Base-by-base conservation (phyloP, 352 stramenopile genomes). In the Saprolegnia parasitica region DNA sequence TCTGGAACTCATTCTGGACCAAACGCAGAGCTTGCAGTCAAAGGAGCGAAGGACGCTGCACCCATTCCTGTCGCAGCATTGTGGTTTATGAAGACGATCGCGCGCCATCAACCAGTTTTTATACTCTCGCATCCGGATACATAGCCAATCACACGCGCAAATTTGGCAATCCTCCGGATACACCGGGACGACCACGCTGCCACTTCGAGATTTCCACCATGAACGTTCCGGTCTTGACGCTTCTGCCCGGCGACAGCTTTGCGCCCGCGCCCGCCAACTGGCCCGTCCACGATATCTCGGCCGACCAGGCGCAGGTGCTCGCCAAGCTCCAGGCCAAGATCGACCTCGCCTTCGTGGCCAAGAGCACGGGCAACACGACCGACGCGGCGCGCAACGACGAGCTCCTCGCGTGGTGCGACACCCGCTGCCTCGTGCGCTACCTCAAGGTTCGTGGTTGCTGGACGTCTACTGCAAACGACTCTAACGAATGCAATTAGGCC, bases 391-490 rank as follows among this genome's bases (percentile, higher is more conserved):
- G 52, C 35, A 60, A 60, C 35, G 13, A 20, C 13, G 52, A 60
- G 20, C 35, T 60, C 24, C n/a, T 60, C 13, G 52, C 52, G 11
- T 60, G 52, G 52, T 60, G 52, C 9, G 52, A 60, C 35, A 24
- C 52, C 20, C 52, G 52, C 13, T 60, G 52, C 35, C 52, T 60
- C 35, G 52, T 60, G 24, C 52, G 52, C n/a, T 60, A 60, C 20
- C 52, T 60, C 52, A 60, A 60, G 52, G 52, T 60, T 35, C 29
- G 29, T 6, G 20, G 52, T 24, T 13, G 13, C 35, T 58, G 23
- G 8, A 58, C 8, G 16, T 58, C 8, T 58, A 46, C 15, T n/a
- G 42, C 42, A 4, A n/a, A 3, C 3, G 42, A 10, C 18, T 15
- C 18, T 11, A 49, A 4, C 5, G 5, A 11, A 1, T 16, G 24